Evolutionary conservation across 139 green algal genomes (phyloP).

Genomic region (Chlamydomonas sp.): DNA sequence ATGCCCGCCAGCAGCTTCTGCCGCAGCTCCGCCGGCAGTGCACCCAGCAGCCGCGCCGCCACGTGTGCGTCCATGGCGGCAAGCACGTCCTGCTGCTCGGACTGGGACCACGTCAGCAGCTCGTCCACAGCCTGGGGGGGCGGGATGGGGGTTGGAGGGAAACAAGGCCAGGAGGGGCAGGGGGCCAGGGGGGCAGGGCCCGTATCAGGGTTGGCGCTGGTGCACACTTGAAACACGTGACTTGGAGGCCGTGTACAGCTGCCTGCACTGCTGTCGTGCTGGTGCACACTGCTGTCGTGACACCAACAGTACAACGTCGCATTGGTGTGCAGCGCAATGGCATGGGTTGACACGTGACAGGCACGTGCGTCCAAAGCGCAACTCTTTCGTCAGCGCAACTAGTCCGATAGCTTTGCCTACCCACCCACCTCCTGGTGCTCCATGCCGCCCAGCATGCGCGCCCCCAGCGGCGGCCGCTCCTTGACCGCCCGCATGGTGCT

Average conservation of each 20-base stretch:
- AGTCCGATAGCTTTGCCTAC: no score
- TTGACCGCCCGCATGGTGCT: slow-evolving; percentile 43
- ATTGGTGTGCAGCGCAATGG: no score
- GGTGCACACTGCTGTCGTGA: no score
- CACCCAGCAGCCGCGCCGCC: slow-evolving; percentile 38
- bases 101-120: background rate
- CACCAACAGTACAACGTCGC: no score
- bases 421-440: slow-evolving; percentile 11
- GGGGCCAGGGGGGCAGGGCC: no score
- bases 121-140: slow-evolving; percentile 13
- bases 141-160: background rate
- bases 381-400: background rate
- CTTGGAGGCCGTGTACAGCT: no score
- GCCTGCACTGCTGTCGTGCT: no score
- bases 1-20: slow-evolving; percentile 42
- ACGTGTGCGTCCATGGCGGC: slow-evolving; percentile 24
- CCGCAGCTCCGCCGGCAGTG: background rate
- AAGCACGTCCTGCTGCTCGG: slow-evolving; percentile 44
- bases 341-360: no score
- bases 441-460: slow-evolving; percentile 31
- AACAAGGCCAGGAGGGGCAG: background rate
- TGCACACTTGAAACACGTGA: no score
- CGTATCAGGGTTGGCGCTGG: no score
- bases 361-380: background rate
- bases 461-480: slow-evolving; percentile 25